A percentile compares a stretch with the other conserved stretches of the same genome.
Evolutionary conservation across 495 filamentous ascomycete species (phyloP).

Genomic region (Rusavskia elegans): DNA sequence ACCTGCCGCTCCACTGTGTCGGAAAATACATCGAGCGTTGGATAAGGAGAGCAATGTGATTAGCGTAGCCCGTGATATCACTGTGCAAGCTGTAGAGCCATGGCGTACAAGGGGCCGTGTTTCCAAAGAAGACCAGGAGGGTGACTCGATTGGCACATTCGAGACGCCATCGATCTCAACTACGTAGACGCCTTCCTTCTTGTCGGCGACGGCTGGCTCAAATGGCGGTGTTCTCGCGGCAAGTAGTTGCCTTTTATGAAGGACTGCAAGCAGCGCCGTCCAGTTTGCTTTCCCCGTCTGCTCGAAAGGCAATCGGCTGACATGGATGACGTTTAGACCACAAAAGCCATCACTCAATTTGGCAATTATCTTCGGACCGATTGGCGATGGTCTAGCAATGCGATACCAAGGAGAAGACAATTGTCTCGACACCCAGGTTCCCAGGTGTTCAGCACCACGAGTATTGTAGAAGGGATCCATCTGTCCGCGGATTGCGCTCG

Average conservation of each 20-base stretch:
- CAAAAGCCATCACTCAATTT: slow-evolving; percentile 14
- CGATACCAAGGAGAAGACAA: slow-evolving; percentile 6
- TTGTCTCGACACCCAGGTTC: slow-evolving; percentile 16
- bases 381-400: slow-evolving; percentile 13
- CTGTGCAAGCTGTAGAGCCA: slow-evolving; percentile 9
- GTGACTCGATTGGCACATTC: neutral
- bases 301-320: slow-evolving; percentile 6
- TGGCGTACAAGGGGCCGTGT: neutral
- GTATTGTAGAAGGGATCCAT: slow-evolving; percentile 17
- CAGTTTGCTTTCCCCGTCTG: slow-evolving; percentile 10
- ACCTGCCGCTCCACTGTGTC: slow-evolving; percentile 19
- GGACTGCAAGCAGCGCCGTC: slow-evolving; percentile 6
- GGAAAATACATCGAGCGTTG: slow-evolving; percentile 18
- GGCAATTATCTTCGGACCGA: slow-evolving; percentile 15
- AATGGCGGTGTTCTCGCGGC: neutral
- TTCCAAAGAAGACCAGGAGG: slow-evolving; percentile 1
- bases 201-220: neutral
- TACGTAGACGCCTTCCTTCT: neutral
- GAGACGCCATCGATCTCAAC: neutral
- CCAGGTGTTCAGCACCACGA: slow-evolving; percentile 14
- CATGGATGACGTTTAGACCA: slow-evolving; percentile 6
- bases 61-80: slow-evolving; percentile 19
- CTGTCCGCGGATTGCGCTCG: slow-evolving; percentile 15
- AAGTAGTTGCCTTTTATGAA: slow-evolving; percentile 2
- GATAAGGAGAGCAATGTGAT: slow-evolving; percentile 18